Conservation (phyloP, 2,329 filamentous ascomycete species). For the Colletotrichum sp. region DNA sequence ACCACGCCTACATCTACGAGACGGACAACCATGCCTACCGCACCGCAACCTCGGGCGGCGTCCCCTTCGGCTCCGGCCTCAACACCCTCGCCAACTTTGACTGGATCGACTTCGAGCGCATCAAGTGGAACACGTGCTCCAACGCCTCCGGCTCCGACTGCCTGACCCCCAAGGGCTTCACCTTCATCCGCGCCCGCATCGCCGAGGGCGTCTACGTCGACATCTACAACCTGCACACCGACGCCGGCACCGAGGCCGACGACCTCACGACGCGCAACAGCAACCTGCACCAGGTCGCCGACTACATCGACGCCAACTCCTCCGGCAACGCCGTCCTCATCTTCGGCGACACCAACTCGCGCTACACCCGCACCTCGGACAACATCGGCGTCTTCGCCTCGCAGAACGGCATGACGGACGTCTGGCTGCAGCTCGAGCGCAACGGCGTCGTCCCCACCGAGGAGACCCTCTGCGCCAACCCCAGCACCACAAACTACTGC, state of each 20-base stretch:
- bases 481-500: constrained; percentile 56
- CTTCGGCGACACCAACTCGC: constrained; percentile 68
- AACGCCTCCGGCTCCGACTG: constrained; percentile 62
- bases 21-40: constrained; percentile 64
- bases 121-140: constrained; percentile 65
- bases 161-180: constrained; percentile 73
- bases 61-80: constrained; percentile 65
- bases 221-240: constrained; percentile 69
- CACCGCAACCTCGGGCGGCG: constrained; percentile 69
- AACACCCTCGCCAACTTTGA: constrained; percentile 66
- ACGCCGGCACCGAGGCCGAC: constrained; percentile 60
- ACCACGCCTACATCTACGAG: constrained; percentile 66
- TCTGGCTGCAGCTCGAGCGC: constrained; percentile 61
- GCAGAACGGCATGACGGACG: constrained; percentile 58
- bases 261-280: constrained; percentile 61
- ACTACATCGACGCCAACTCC: constrained; percentile 60
- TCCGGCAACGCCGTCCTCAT: constrained; percentile 65
- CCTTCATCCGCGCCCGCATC: constrained; percentile 64
- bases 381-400: constrained; percentile 54
- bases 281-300: constrained; percentile 64
- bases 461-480: constrained; percentile 60
- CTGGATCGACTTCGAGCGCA: constrained; percentile 59
- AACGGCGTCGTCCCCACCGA: constrained; percentile 48
- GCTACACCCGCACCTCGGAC: constrained; percentile 63
- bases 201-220: constrained; percentile 61